phyloP scores from a whole-genome alignment of 495 filamentous ascomycete species.

The Talaromyces stipitatus region DNA sequence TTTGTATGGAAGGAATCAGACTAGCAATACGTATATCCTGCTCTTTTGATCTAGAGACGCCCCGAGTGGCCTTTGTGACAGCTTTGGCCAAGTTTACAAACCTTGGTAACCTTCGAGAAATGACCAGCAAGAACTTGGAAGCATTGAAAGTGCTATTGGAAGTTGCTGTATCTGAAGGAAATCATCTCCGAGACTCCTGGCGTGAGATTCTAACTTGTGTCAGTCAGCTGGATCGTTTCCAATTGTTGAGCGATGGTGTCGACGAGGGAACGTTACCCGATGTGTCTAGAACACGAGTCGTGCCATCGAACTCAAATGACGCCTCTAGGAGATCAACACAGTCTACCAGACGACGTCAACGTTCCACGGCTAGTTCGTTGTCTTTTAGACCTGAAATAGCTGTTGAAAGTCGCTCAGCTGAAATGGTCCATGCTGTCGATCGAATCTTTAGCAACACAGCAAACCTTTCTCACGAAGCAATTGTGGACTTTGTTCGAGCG shows the following conservation, averaged over 20 bases:
- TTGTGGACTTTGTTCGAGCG: slow-evolving; percentile 93
- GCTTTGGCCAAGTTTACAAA: slow-evolving; percentile 91
- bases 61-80: slow-evolving; percentile 88
- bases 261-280: slow-evolving; percentile 90
- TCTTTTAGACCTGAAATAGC: slow-evolving; percentile 81
- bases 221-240: slow-evolving; percentile 90
- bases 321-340: slow-evolving; percentile 60
- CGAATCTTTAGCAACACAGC: slow-evolving; percentile 94
- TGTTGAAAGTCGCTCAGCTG: slow-evolving; percentile 82
- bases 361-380: slow-evolving; percentile 54
- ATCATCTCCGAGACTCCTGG: slow-evolving; percentile 83
- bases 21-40: slow-evolving; percentile 88
- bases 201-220: slow-evolving; percentile 92
- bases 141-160: slow-evolving; percentile 86
- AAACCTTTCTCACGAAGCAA: slow-evolving; percentile 86
- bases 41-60: slow-evolving; percentile 83
- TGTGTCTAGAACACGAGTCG: slow-evolving; percentile 74
- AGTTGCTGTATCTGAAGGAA: slow-evolving; percentile 85
- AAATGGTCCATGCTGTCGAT: slow-evolving; percentile 88
- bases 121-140: slow-evolving; percentile 94
- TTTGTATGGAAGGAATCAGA: slow-evolving; percentile 93
- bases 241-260: slow-evolving; percentile 89
- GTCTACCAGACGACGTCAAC: slow-evolving; percentile 54
- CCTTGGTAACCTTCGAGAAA: slow-evolving; percentile 88
- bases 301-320: slow-evolving; percentile 41